phyloP scores from a whole-genome alignment of 2,329 filamentous ascomycete genomes.

The Stemphylium lycopersici region DNA sequence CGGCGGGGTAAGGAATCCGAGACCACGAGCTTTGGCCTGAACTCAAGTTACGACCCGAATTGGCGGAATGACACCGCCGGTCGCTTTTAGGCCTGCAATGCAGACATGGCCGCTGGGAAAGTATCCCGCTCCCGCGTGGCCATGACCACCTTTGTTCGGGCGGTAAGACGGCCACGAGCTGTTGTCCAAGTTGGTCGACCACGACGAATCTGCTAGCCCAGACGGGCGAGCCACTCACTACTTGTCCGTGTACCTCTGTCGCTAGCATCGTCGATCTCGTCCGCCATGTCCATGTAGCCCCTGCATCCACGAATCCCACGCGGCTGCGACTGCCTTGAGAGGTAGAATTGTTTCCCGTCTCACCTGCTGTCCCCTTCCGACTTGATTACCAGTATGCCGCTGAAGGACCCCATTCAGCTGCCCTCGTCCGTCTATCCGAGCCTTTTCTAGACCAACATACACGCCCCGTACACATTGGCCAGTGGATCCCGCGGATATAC shows the following conservation, averaged over 20 bases:
- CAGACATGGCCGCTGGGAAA: conserved; percentile 18
- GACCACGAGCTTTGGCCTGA: conserved; percentile 4
- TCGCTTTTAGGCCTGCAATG: conserved; percentile 3
- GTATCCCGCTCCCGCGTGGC: conserved; percentile 23
- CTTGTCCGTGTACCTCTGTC: conserved; percentile 1
- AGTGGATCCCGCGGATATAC: not conserved
- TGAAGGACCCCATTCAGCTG: too few relatives aligned
- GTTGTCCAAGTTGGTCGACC: conserved; percentile 2
- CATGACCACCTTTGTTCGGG: conserved; percentile 6
- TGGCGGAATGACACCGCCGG: not conserved
- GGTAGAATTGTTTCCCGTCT: not conserved
- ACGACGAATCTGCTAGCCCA: conserved; percentile 1
- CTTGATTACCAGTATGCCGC: not conserved
- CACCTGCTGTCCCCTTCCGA: not conserved
- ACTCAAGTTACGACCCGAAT: not conserved
- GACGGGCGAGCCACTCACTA: conserved; percentile 6
- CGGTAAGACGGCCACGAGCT: conserved; percentile 3
- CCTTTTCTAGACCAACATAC: not conserved
- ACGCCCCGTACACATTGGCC: not conserved
- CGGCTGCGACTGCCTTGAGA: not conserved
- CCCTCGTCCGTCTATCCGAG: too few relatives aligned
- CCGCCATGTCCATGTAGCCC: conserved; percentile 8
- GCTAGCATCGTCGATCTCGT: conserved; percentile 17
- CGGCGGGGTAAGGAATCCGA: not conserved
- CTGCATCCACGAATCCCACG: conserved; percentile 6